These are phyloP conservation scores for Albophoma yamanashiensis DNA, from an alignment of 2,329 filamentous ascomycete genomes.

Conservation along the genomic window DNA sequence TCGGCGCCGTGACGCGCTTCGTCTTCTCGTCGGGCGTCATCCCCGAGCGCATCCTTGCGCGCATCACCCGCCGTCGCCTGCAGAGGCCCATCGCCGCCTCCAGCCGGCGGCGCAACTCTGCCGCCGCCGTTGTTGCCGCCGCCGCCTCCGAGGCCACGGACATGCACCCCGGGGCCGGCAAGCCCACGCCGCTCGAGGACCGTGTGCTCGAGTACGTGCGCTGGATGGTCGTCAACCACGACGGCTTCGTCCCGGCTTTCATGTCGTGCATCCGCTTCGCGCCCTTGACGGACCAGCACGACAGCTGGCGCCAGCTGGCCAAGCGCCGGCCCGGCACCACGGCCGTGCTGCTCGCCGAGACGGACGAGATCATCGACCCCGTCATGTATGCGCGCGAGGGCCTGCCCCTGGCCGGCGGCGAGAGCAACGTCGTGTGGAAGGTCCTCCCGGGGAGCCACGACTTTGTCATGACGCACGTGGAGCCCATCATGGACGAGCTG, in stretches of 20 bases:
- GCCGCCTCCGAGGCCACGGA: constrained; percentile 30
- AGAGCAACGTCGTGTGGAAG: constrained; percentile 36
- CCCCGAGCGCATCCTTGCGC: constrained; percentile 39
- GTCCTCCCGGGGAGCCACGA: constrained; percentile 47
- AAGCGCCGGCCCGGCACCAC: constrained; percentile 30
- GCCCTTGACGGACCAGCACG: constrained; percentile 41
- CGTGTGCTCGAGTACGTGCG: constrained; percentile 40
- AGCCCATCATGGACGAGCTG: constrained; percentile 32
- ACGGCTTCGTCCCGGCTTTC: constrained; percentile 49
- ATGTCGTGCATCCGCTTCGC: constrained; percentile 45
- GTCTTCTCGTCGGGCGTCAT: constrained; percentile 45
- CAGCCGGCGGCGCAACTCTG: constrained; percentile 14
- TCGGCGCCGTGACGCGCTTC: constrained; percentile 36
- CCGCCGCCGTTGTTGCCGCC: constrained; percentile 13
- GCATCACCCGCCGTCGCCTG: constrained; percentile 36
- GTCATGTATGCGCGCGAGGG: constrained; percentile 37
- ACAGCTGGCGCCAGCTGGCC: constrained; percentile 37
- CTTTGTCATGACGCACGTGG: constrained; percentile 48
- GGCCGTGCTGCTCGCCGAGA: constrained; percentile 38
- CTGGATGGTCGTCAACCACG: constrained; percentile 47
- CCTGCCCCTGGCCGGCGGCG: constrained; percentile 39
- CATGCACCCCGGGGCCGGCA: background rate
- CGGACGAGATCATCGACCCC: constrained; percentile 42
- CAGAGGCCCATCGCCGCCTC: constrained; percentile 35
- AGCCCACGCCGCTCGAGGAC: constrained; percentile 28